Base-by-base conservation (phyloP, 78 protist species). In the Creolimax fragrantissima region DNA sequence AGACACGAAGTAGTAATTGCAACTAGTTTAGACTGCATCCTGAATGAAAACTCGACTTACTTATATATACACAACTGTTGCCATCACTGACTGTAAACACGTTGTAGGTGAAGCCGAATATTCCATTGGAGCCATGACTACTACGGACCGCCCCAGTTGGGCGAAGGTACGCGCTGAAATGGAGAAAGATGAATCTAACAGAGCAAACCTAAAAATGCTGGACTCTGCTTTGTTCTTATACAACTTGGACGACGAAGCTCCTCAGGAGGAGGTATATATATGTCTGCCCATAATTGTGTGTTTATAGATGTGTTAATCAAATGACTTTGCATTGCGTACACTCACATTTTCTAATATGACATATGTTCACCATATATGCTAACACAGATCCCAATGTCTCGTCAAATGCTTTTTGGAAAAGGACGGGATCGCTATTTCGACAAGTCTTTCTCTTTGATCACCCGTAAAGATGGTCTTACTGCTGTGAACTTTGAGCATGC, bases 371-470 rank as follows among this genome's bases (percentile, higher is more conserved):
- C n/a, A n/a, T n/a, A n/a, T n/a, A n/a, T n/a, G n/a, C n/a, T n/a
- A n/a, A n/a, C n/a, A n/a, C n/a, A n/a, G 86, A 41, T 41, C 41
- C 7, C 17, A 35, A 86, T 86, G 44, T 58, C 74, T 24, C 74
- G 44, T 86, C 58, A 42, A 36, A 0, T 93, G 45, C 92, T 90
- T 44, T 93, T 89, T 74, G 95, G 93, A 35, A 3, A 86, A 17
- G 94, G 94, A 17, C 2, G 36, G 45, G 93, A 94, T 45, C 92
- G 96, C 5, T 94, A 90, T 86, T 94, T 90, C 89, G 96, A 94
- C 44, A 92, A 92, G 92, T 41, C 88, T 47, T 83, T 92, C 58
- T 41, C 45, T 17, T 2, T 94, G 41, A 92, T 94, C 42, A 93
- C 93, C 7, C 4, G 2, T 37, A 3, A 11, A 5, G 35, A 90